phyloP scores from a whole-genome alignment of 2,329 filamentous ascomycete genomes.

The Mariannaea sp. region DNA sequence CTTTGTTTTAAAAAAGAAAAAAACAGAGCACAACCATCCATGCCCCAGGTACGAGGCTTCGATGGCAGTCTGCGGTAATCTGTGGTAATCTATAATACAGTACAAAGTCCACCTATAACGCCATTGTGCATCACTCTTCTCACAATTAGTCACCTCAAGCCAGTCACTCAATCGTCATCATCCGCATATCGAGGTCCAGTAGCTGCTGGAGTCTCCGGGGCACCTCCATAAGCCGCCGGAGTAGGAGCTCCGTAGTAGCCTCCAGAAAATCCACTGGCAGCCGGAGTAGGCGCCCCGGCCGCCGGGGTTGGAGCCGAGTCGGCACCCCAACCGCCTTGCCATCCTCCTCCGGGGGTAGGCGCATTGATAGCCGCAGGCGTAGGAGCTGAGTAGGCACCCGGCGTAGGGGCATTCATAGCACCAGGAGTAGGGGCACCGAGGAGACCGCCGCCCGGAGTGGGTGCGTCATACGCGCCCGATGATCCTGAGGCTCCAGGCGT shows the following conservation, averaged over 20 bases:
- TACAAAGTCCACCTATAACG: constrained; percentile 6
- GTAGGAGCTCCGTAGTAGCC: constrained; percentile 68
- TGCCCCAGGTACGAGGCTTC: background rate
- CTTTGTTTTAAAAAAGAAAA: no score
- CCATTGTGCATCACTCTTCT: constrained; percentile 1
- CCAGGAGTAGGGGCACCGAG: constrained; percentile 66
- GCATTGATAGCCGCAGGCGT: constrained; percentile 64
- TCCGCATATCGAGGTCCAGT: constrained; percentile 61
- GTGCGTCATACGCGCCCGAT: constrained; percentile 67
- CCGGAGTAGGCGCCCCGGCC: constrained; percentile 70
- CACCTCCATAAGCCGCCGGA: constrained; percentile 62
- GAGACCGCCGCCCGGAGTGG: constrained; percentile 65
- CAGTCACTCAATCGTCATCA: constrained; percentile 46
- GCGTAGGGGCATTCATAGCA: constrained; percentile 71
- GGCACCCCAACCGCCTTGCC: constrained; percentile 62
- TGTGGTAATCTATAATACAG: constrained; percentile 18
- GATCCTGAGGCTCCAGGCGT: constrained; percentile 53
- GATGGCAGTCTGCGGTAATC: background rate
- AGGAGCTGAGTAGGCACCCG: constrained; percentile 68
- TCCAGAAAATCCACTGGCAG: constrained; percentile 51
- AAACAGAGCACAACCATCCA: background rate
- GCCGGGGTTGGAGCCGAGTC: constrained; percentile 71
- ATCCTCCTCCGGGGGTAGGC: constrained; percentile 70
- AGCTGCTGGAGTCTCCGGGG: constrained; percentile 65
- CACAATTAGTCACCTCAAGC: constrained; percentile 11